Base-by-base conservation (phyloP, 768 basidiomycete genomes). In the Boletus sp. region DNA sequence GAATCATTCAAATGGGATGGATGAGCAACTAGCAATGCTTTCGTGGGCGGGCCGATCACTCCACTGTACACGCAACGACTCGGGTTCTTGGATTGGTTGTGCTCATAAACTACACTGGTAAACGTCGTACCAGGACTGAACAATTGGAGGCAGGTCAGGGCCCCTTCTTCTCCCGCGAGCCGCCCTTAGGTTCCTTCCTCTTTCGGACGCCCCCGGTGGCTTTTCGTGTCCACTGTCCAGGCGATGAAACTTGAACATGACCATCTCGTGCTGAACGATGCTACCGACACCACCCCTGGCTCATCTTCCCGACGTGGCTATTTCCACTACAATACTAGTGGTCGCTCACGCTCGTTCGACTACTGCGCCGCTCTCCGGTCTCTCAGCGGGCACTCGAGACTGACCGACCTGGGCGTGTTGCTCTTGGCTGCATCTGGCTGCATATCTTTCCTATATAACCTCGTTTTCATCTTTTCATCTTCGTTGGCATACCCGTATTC, bases 401-500 rank as follows among this genome's bases (percentile, higher is more conserved):
- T n/a, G n/a, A n/a, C n/a, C n/a, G n/a, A n/a, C n/a, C n/a, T n/a
- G n/a, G n/a, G n/a, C n/a, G n/a, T n/a, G n/a, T n/a, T n/a, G n/a
- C n/a, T n/a, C n/a, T n/a, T n/a, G n/a, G n/a, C n/a, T n/a, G n/a
- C n/a, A n/a, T n/a, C n/a, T n/a, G n/a, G n/a, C n/a, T n/a, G n/a
- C n/a, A n/a, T n/a, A n/a, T n/a, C n/a, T n/a, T n/a, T n/a, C n/a
- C n/a, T n/a, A n/a, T n/a, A n/a, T n/a, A n/a, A n/a, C n/a, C 56
- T 88, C 30, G 70, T 65, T 21, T 80, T 76, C 63, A 57, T 76
- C 30, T 66, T 68, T 44, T 57, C 64, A 6, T 62, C 64, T 34
- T 55, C 63, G n/a, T 43, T 61, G 47, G 34, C 57, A 39, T 56
- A 48, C 37, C 13, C 51, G 14, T 45, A 32, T 23, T 32, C 50